Conservation (phyloP, 495 filamentous ascomycete genomes). For the Extremus antarcticus region DNA sequence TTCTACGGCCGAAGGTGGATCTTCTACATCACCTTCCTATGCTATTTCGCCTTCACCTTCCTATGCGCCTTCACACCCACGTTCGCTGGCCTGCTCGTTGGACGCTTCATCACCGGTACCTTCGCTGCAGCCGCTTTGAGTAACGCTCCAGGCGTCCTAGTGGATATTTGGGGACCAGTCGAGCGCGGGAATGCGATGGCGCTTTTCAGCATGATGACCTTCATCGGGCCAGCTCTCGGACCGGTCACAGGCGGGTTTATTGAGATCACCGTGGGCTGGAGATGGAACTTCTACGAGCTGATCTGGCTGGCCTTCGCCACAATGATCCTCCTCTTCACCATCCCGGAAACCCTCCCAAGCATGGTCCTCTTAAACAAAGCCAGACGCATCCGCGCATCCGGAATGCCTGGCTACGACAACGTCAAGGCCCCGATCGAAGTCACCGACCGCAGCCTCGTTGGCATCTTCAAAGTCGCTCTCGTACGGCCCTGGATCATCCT, state of each 20-base stretch:
- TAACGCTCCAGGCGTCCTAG: constrained; percentile 39
- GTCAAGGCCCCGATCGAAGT: constrained; percentile 38
- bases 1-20: constrained; percentile 43
- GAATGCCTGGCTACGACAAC: constrained; percentile 35
- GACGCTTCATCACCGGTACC: constrained; percentile 42
- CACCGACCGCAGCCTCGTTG: constrained; percentile 30
- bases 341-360: constrained; percentile 30
- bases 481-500: constrained; percentile 38
- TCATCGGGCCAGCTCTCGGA: constrained; percentile 26
- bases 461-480: constrained; percentile 41
- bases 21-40: constrained; percentile 35
- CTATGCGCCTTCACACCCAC: constrained; percentile 44
- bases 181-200: constrained; percentile 42
- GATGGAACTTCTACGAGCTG: constrained; percentile 39
- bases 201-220: constrained; percentile 30
- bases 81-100: constrained; percentile 38
- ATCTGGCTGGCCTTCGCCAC: constrained; percentile 34
- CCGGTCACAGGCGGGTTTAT: constrained; percentile 38
- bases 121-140: constrained; percentile 41
- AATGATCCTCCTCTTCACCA: constrained; percentile 37
- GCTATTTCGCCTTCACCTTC: constrained; percentile 41
- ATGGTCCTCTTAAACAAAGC: constrained; percentile 27
- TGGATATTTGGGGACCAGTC: constrained; percentile 44
- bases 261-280: constrained; percentile 36
- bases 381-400: constrained; percentile 28